Base-by-base conservation (phyloP, 164 flowering plant genomes). In the Amborella trichopoda region DNA sequence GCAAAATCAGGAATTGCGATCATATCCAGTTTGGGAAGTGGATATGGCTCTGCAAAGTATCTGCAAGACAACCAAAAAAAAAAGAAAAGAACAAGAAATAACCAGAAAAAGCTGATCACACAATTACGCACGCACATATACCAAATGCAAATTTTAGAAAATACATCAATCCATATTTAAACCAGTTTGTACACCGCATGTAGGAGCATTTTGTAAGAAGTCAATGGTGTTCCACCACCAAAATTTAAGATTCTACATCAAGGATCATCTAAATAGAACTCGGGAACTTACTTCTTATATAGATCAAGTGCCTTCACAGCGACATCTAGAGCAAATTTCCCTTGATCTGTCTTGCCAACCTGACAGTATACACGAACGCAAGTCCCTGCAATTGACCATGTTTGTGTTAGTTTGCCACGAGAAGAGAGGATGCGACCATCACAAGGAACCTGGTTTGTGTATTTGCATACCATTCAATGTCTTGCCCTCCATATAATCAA, bases 1-100 rank as follows among this genome's bases (percentile, higher is more conserved):
- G 96, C 77, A 76, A 93, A 93, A 65, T 93, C 99, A 55, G 99
- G 96, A 40, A 93, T 83, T 16, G 99, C 97, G 68, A 84, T 44
- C 99, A 85, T 85, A 66, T 93, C 99, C 67, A 93, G 56, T 58
- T 93, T 93, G 28, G 99, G 96, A 11, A 93, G 79, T 46, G 94
- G 32, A 62, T 88, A 93, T 20, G 96, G 95, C 54, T 62, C 72
- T 4, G 64, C 78, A 68, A 93, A 93, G 68, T 88, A 93, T 48
- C 99, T 93, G 69, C 13, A 48, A 1, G 23, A 51, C 17, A 44
- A 50, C 55, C 33, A 46, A 44, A 2, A 37, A 37, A 37, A 37
- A 8, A n/a, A n/a, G n/a, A n/a, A n/a, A n/a, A n/a, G n/a, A n/a
- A n/a, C n/a, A n/a, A n/a, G n/a, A n/a, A n/a, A n/a, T n/a, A n/a